Conservation (phyloP, 2,329 filamentous ascomycete genomes). For the Nemania bipapillata region DNA sequence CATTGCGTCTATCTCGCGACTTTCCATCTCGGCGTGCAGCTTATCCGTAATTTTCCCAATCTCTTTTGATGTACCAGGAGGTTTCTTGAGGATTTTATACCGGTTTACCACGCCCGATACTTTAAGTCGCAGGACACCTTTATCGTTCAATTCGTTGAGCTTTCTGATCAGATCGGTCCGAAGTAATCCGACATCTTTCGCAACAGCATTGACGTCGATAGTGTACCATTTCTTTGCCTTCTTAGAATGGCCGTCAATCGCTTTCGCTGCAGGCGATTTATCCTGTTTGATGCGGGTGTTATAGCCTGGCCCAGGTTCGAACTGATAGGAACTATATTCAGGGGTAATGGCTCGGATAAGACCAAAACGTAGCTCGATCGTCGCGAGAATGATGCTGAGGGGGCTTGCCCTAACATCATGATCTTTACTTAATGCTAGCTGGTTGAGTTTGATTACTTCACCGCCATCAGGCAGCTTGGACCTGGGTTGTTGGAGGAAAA, state of each 20-base stretch:
- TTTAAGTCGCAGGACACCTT: slow-evolving; percentile 62
- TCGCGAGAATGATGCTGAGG: slow-evolving; percentile 66
- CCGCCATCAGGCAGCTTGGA: slow-evolving; percentile 50
- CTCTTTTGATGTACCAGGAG: slow-evolving; percentile 58
- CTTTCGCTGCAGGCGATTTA: slow-evolving; percentile 55
- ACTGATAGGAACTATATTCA: slow-evolving; percentile 68
- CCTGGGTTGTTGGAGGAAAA: slow-evolving; percentile 61
- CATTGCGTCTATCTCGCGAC: slow-evolving; percentile 65
- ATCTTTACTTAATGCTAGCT: slow-evolving; percentile 58
- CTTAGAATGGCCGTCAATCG: slow-evolving; percentile 56
- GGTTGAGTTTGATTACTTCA: slow-evolving; percentile 59
- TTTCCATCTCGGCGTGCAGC: slow-evolving; percentile 62
- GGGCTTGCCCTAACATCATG: slow-evolving; percentile 65
- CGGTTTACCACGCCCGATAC: slow-evolving; percentile 64
- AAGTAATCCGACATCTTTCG: slow-evolving; percentile 48
- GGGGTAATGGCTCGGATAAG: slow-evolving; percentile 67
- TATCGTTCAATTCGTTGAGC: slow-evolving; percentile 65
- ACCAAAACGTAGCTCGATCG: slow-evolving; percentile 68
- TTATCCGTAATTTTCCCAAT: slow-evolving; percentile 59
- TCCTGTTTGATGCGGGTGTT: slow-evolving; percentile 51
- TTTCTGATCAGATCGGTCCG: slow-evolving; percentile 64
- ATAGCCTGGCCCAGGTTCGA: slow-evolving; percentile 54
- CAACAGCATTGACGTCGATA: slow-evolving; percentile 61
- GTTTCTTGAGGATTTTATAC: slow-evolving; percentile 61
- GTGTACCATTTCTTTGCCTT: slow-evolving; percentile 57